A percentile compares a stretch with the other conserved stretches of the same genome.
These are phyloP conservation scores for Chaetomium olivaceum DNA, from an alignment of 2,329 filamentous ascomycete species.

Conservation along the genomic window DNA sequence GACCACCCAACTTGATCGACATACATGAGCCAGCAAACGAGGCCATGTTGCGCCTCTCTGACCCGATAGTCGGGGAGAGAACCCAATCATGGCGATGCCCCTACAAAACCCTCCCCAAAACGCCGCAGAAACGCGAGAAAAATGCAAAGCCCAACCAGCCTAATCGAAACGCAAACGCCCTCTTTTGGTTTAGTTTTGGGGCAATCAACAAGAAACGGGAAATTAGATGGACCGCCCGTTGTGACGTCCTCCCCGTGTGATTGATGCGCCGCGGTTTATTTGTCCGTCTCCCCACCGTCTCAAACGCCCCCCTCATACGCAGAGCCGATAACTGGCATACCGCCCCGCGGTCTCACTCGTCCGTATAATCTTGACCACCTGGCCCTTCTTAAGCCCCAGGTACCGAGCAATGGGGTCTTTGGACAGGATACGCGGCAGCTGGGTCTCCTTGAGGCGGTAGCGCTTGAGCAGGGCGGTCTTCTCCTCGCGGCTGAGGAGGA, in stretches of 20 bases:
- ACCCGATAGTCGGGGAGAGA: neutral
- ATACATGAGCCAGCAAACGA: neutral
- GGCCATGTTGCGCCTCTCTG: neutral
- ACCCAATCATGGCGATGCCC: neutral
- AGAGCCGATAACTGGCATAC: constrained; percentile 89
- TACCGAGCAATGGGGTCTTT: constrained; percentile 93
- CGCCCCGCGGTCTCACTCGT: constrained; percentile 93
- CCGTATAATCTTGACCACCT: constrained; percentile 98
- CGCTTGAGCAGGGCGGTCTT: constrained; percentile 81
- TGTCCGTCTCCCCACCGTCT: neutral
- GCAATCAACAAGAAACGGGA: neutral
- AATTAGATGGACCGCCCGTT: neutral
- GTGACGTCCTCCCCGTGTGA: neutral
- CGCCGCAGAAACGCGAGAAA: neutral
- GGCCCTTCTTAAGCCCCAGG: constrained; percentile 82
- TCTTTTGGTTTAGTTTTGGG: constrained; percentile 3
- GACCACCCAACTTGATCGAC: neutral
- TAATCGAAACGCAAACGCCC: constrained; percentile 5
- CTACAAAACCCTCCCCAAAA: neutral
- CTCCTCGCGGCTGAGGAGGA: constrained; percentile 86
- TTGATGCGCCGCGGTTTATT: neutral
- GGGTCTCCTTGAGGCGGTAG: constrained; percentile 95
- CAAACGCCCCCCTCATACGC: constrained; percentile 48
- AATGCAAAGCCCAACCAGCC: neutral
- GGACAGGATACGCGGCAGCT: constrained; percentile 87